Evolutionary conservation across 192 early-diverging fungal genomes (phyloP), one percentile per base, ranked within the genome.

Genomic region (Rhizophlyctis rosea): DNA sequence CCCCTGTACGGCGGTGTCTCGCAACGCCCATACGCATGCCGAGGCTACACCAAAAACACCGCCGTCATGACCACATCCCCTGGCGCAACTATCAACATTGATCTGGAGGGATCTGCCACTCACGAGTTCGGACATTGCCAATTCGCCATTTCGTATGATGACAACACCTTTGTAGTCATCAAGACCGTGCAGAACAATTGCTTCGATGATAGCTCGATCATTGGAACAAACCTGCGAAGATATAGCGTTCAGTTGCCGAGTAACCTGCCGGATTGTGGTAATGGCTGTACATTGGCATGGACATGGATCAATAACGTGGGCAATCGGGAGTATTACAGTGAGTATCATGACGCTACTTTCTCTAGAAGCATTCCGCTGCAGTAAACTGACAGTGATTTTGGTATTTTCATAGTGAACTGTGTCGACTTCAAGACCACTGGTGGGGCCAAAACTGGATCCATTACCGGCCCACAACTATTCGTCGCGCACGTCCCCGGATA

Each of bases 41-140:
- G 57, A 5, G 70, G 70, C 33, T 67, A 71, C 33, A 34, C 53
- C 0, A 30, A 7, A 4, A 57, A 64, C 5, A 2, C 30, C 21
- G 52, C 24, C 35, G 34, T 52, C 3, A 23, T 33, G 9, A 67
- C 55, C 30, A 27, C 53, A 21, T n/a, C 31, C 11, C 48, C 69
- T 48, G 69, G 69, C 13, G 28, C 54, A 3, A n/a, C 54, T 9
- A 4, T 65, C 30, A 34, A 57, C 57, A 57, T 57, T 27, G 56
- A 34, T 21, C 11, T 59, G 54, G 54, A 14, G 2, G 48, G 57
- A 4, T n/a, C 27, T 23, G 56, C 54, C 31, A 25, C 49, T 1
- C 86, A 87, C 59, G 79, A 73, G 33, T 87, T 87, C 48, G 88
- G 88, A 28, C 78, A 86, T 52, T 87, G 87, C 57, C 81, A 88